Conservation (phyloP, 148 eudicot genomes). For the Heliosperma pusillum region DNA sequence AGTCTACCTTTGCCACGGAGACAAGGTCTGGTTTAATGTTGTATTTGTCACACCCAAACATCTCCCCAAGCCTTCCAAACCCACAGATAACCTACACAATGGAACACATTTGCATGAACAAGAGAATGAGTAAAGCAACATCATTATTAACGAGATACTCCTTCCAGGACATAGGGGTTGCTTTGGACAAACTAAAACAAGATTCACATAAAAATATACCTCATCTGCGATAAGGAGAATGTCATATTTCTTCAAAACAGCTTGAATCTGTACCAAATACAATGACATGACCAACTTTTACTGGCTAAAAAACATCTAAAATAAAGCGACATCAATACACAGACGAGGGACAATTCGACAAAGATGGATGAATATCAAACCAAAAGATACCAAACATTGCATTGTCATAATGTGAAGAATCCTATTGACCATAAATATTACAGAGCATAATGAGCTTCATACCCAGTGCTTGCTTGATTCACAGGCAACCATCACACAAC, state of each 20-base stretch:
- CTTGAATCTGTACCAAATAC: constrained; percentile 67
- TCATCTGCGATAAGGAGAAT: constrained; percentile 94
- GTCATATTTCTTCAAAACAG: constrained; percentile 83
- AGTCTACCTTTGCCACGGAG: constrained; percentile 74
- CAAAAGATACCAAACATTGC: background rate
- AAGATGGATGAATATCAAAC: constrained; percentile 1
- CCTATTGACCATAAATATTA: background rate
- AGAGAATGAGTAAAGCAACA: constrained; percentile 2
- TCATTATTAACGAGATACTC: background rate
- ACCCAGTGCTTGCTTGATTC: background rate
- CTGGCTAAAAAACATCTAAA: background rate
- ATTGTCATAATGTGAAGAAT: background rate
- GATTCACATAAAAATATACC: constrained; percentile 39
- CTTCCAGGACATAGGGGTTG: background rate
- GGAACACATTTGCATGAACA: constrained; percentile 15
- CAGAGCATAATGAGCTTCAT: background rate
- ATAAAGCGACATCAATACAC: background rate
- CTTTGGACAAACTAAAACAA: background rate
- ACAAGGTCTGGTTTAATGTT: constrained; percentile 95
- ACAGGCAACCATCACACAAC: constrained; percentile 1
- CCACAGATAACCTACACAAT: constrained; percentile 74
- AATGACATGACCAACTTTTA: background rate
- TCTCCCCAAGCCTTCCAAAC: constrained; percentile 96
- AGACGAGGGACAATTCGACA: background rate
- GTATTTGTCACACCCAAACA: constrained; percentile 92